phyloP scores from a whole-genome alignment of 2,329 filamentous ascomycete species.

The Microdochium paspali region DNA sequence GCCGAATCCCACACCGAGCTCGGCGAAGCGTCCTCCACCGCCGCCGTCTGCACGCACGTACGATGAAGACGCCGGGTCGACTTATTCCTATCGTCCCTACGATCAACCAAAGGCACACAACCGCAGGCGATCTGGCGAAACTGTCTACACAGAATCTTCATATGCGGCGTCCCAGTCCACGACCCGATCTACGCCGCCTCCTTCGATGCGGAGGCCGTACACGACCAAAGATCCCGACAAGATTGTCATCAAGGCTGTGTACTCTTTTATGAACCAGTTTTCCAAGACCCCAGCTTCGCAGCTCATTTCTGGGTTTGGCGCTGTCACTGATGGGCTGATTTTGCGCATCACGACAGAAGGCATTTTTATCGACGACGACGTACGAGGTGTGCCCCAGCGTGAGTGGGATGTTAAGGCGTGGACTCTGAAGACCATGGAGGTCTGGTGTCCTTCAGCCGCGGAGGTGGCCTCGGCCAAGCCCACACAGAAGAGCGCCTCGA shows the following conservation, averaged over 20 bases:
- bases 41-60: conserved; percentile 39
- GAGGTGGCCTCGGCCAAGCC: conserved; percentile 30
- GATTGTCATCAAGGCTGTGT: conserved; percentile 90
- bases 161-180: conserved; percentile 82
- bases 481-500: conserved; percentile 35
- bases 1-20: conserved; percentile 10
- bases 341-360: conserved; percentile 89
- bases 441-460: conserved; percentile 63
- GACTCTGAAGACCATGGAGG: conserved; percentile 89
- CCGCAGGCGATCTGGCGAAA: conserved; percentile 57
- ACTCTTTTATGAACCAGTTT: conserved; percentile 83
- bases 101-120: conserved; percentile 53
- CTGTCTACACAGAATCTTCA: conserved; percentile 72
- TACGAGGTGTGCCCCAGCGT: conserved; percentile 81
- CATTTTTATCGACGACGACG: conserved; percentile 93
- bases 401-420: conserved; percentile 99
- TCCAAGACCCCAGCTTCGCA: conserved; percentile 85
- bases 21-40: conserved; percentile 14
- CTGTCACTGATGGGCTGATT: conserved; percentile 86
- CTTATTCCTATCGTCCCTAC: conserved; percentile 69
- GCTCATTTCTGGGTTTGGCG: conserved; percentile 72
- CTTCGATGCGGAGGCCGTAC: conserved; percentile 69
- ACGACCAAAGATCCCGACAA: conserved; percentile 87
- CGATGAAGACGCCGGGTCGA: conserved; percentile 52
- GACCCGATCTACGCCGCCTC: conserved; percentile 72